These are phyloP conservation scores for Stylonectria norvegica DNA, from an alignment of 2,329 filamentous ascomycete species.

Conservation along the genomic window DNA sequence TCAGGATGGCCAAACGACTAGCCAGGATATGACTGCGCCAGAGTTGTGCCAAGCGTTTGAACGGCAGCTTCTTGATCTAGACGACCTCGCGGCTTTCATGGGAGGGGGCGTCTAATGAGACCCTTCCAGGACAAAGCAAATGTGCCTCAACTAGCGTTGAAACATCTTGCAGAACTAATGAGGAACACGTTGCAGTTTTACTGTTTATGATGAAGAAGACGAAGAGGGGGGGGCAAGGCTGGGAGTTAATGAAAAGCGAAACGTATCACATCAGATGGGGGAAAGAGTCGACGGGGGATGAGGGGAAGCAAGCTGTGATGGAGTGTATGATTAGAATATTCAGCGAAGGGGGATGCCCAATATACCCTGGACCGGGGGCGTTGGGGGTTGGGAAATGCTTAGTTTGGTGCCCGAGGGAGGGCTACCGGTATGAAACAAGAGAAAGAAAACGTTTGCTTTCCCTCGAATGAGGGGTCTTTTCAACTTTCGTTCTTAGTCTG, in stretches of 20 bases:
- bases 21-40: conserved; percentile 55
- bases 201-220: conserved; percentile 4
- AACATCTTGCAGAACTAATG: conserved; percentile 5
- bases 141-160: neutral
- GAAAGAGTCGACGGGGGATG: no score
- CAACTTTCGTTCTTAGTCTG: neutral
- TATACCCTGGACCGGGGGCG: conserved; percentile 28
- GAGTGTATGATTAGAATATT: no score
- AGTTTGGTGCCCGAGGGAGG: conserved; percentile 10
- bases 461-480: conserved; percentile 5
- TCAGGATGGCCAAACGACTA: conserved; percentile 34
- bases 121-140: neutral
- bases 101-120: conserved; percentile 55
- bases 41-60: conserved; percentile 59
- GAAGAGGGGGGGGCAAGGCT: conserved; percentile 5
- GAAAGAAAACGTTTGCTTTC: conserved; percentile 12
- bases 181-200: conserved; percentile 7
- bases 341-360: conserved; percentile 28
- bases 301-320: no score
- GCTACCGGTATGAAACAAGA: conserved; percentile 5
- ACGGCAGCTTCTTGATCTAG: conserved; percentile 56
- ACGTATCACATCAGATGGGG: no score
- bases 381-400: conserved; percentile 22
- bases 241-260: no score
- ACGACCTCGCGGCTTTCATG: conserved; percentile 61